These are phyloP conservation scores for Hortaea werneckii DNA, from an alignment of 2,329 filamentous ascomycete genomes.

Conservation along the genomic window DNA sequence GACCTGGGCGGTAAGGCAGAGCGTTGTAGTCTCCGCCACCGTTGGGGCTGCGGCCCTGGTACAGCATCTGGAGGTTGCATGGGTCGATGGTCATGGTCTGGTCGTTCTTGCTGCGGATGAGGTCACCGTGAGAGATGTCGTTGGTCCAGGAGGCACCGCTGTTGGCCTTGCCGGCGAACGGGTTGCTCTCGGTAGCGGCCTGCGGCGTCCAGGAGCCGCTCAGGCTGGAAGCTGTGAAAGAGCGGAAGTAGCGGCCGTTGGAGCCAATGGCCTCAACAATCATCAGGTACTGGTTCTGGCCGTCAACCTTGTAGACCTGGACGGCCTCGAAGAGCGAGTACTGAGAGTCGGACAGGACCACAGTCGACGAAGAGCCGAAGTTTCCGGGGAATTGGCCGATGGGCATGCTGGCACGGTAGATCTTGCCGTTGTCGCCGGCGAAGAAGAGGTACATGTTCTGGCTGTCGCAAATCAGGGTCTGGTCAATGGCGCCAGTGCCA, in stretches of 20 bases:
- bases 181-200: slow-evolving; percentile 44
- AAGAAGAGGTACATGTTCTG: slow-evolving; percentile 59
- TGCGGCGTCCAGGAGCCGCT: slow-evolving; percentile 49
- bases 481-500: slow-evolving; percentile 50
- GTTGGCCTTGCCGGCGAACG: slow-evolving; percentile 59
- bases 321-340: slow-evolving; percentile 57
- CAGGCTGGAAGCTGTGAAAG: slow-evolving; percentile 51
- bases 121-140: slow-evolving; percentile 57
- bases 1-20: slow-evolving; percentile 46
- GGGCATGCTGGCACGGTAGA: slow-evolving; percentile 55
- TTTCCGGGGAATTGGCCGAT: slow-evolving; percentile 51
- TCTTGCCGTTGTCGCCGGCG: slow-evolving; percentile 54
- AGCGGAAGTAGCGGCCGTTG: slow-evolving; percentile 55
- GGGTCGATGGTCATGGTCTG: slow-evolving; percentile 54
- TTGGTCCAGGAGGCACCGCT: slow-evolving; percentile 56
- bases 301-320: slow-evolving; percentile 52
- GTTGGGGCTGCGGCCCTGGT: slow-evolving; percentile 46
- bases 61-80: slow-evolving; percentile 56
- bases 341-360: slow-evolving; percentile 43
- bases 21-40: slow-evolving; percentile 35
- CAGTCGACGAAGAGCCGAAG: slow-evolving; percentile 44
- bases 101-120: slow-evolving; percentile 47
- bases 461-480: slow-evolving; percentile 53
- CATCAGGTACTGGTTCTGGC: slow-evolving; percentile 31
- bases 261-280: slow-evolving; percentile 53